Evolutionary conservation across 306 rosid species (phyloP).

Genomic region (Lathyrus oleraceus): DNA sequence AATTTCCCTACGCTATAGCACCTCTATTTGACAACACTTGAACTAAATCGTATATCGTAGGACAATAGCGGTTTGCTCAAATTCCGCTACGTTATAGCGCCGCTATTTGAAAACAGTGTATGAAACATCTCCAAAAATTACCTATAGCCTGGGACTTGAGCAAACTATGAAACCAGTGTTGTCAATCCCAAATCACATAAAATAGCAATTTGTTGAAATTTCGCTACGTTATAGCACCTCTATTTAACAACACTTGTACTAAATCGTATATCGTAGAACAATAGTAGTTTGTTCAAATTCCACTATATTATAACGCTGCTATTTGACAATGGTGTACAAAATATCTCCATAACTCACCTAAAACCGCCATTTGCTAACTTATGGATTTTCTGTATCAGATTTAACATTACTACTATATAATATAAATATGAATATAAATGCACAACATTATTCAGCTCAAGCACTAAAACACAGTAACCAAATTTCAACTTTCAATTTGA

Average conservation of each 20-base stretch:
- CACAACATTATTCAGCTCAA: not conserved
- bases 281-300: not conserved
- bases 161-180: not conserved
- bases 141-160: too few relatives aligned
- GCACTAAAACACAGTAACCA: not conserved
- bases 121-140: not conserved
- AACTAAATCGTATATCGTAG: not conserved
- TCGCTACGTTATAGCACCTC: not conserved
- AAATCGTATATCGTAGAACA: not conserved
- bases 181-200: not conserved
- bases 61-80: not conserved
- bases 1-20: not conserved
- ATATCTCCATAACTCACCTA: not conserved
- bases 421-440: not conserved
- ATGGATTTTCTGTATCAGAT: not conserved
- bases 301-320: not conserved
- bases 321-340: not conserved
- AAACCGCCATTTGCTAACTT: not conserved
- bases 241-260: not conserved
- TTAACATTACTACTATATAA: not conserved
- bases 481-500: not conserved
- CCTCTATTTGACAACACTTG: not conserved
- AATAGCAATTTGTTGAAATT: not conserved
- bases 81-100: not conserved
- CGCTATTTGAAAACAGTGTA: not conserved